A percentile compares a stretch with the other conserved stretches of the same genome.
These are phyloP conservation scores for carrot (Daucus carota) DNA, from an alignment of 129 eudicot species.

Conservation along the genomic window DNA sequence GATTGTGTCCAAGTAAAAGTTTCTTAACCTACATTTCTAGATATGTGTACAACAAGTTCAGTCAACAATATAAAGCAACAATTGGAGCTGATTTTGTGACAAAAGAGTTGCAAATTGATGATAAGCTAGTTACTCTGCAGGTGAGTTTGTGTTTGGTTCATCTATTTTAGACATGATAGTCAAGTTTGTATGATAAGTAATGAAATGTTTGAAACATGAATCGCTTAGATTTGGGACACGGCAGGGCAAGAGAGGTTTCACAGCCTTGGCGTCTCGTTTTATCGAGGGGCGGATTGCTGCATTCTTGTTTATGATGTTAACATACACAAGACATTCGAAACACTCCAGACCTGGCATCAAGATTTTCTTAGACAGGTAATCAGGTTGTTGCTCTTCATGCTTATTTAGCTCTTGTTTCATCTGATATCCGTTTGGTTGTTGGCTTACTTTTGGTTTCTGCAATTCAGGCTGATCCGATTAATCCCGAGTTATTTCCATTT, in stretches of 20 bases:
- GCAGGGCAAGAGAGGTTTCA: conserved; percentile 96
- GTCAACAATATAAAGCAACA: conserved; percentile 67
- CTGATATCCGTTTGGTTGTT: not conserved
- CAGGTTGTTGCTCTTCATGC: not conserved
- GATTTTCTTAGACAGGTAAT: conserved; percentile 80
- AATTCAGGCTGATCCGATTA: conserved; percentile 52
- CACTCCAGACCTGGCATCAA: conserved; percentile 74
- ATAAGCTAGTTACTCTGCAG: conserved; percentile 64
- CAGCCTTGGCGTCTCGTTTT: conserved; percentile 77
- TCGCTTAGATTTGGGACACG: conserved; percentile 75
- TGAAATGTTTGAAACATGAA: not conserved
- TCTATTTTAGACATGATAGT: not conserved
- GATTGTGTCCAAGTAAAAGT: not conserved
- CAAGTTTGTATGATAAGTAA: not conserved
- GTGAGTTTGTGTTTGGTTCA: conserved; percentile 26
- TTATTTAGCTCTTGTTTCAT: not conserved
- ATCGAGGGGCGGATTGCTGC: conserved; percentile 91
- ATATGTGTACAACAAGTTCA: conserved; percentile 58
- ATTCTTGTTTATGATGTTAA: conserved; percentile 81
- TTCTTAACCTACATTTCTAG: conserved; percentile 21
- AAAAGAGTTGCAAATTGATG: conserved; percentile 66
- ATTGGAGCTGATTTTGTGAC: conserved; percentile 95
- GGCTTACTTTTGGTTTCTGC: not conserved
- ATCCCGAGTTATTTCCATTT: conserved; percentile 74
- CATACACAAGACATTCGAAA: conserved; percentile 65